These are phyloP conservation scores for Xylona heveae DNA, from an alignment of 495 filamentous ascomycete species.

Conservation along the genomic window DNA sequence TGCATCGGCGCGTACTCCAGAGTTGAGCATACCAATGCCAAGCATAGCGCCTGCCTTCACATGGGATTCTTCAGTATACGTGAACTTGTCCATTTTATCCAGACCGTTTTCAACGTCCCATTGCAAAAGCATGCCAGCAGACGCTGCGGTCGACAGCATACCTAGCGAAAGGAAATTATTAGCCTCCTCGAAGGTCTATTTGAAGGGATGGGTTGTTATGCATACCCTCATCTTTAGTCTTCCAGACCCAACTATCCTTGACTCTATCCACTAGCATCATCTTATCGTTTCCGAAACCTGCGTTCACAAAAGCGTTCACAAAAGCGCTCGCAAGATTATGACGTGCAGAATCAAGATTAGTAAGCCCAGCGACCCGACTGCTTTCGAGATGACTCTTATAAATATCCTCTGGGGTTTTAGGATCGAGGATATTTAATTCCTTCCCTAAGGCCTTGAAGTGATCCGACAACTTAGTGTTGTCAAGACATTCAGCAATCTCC, in stretches of 20 bases:
- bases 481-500: constrained; percentile 59
- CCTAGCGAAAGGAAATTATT: constrained; percentile 11
- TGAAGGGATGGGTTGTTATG: background rate
- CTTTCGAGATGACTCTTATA: constrained; percentile 98
- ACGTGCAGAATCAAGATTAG: constrained; percentile 82
- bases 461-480: constrained; percentile 69
- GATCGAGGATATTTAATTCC: constrained; percentile 90
- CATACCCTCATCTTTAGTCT: constrained; percentile 75
- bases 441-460: constrained; percentile 89
- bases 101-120: constrained; percentile 83
- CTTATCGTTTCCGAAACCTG: constrained; percentile 87
- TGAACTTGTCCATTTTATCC: constrained; percentile 85
- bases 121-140: constrained; percentile 67
- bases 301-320: constrained; percentile 91
- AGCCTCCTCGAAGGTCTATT: background rate
- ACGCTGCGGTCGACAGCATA: constrained; percentile 90
- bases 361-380: constrained; percentile 73
- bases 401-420: constrained; percentile 94
- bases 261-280: constrained; percentile 69
- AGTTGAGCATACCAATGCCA: constrained; percentile 84
- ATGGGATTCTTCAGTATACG: constrained; percentile 58
- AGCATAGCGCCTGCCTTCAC: constrained; percentile 80
- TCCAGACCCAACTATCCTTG: constrained; percentile 91
- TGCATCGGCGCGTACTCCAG: constrained; percentile 63
- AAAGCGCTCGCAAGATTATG: constrained; percentile 94